phyloP scores from a whole-genome alignment of 1,284 basidiomycete genomes.

The Rhodotorula sp. region DNA sequence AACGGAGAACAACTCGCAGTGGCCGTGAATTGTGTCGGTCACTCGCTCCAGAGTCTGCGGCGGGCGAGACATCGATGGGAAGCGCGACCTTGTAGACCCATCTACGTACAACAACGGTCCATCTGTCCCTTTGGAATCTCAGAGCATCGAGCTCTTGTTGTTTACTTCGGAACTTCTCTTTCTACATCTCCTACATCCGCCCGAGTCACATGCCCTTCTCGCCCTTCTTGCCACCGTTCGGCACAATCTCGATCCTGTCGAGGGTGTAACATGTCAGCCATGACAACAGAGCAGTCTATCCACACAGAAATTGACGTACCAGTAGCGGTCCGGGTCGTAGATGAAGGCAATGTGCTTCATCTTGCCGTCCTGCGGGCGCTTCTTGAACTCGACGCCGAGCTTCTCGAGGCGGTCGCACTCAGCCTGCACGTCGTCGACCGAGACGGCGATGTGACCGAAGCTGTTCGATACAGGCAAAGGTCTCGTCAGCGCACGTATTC shows the following conservation, averaged over 20 bases:
- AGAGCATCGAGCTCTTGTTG: no score
- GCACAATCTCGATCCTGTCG: conserved; percentile 19
- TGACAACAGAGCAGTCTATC: rapidly evolving
- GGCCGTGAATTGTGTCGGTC: no score
- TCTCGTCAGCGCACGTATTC: neutral
- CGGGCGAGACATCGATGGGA: no score
- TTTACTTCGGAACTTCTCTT: no score
- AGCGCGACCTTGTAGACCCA: no score
- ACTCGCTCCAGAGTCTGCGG: no score
- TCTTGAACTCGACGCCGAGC: conserved; percentile 83
- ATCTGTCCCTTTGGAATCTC: no score
- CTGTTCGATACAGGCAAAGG: neutral
- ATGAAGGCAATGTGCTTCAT: conserved; percentile 72
- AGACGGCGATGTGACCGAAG: conserved; percentile 65
- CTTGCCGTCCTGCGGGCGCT: conserved; percentile 65
- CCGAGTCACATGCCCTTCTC: conserved; percentile 9
- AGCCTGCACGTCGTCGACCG: conserved; percentile 75
- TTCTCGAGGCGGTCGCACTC: conserved; percentile 67
- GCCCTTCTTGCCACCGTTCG: conserved; percentile 13
- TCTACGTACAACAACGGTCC: no score
- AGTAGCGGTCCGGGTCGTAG: conserved; percentile 31
- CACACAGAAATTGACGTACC: neutral
- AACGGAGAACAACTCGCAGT: no score
- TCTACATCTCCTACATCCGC: no score
- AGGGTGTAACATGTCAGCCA: rapidly evolving